Conservation (phyloP, 1,139 yeast genomes). For the Lodderomyces margitis region DNA sequence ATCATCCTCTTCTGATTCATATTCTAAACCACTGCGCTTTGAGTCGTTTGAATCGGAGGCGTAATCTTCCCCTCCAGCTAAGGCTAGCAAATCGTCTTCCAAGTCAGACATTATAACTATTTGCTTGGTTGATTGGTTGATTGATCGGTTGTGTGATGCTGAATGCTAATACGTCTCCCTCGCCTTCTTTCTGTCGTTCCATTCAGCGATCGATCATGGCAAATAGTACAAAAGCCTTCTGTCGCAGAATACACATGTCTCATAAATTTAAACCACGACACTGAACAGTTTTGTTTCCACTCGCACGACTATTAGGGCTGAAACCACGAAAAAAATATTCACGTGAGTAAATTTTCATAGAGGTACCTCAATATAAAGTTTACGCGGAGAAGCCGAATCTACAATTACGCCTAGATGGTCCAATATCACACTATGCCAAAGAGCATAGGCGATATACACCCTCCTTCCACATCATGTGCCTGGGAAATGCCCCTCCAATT, state of each 20-base stretch:
- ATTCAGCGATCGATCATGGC: too few species aligned
- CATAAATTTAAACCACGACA: neutral
- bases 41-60: constrained; percentile 22
- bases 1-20: constrained; percentile 30
- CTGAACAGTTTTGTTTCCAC: neutral
- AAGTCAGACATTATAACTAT: constrained; percentile 50
- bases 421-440: too few species aligned
- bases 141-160: constrained; percentile 1
- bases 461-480: neutral
- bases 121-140: neutral
- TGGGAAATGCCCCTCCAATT: too few species aligned
- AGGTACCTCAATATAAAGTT: neutral
- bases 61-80: constrained; percentile 68
- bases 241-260: neutral
- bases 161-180: too few species aligned
- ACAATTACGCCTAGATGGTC: too few species aligned
- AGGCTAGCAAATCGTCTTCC: constrained; percentile 87
- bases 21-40: constrained; percentile 21
- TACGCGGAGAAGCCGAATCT: too few species aligned
- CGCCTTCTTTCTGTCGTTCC: too few species aligned
- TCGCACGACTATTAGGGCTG: constrained; percentile 4
- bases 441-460: too few species aligned
- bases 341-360: constrained; percentile 5
- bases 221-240: too few species aligned
- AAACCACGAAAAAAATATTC: constrained; percentile 3